These are phyloP conservation scores for Castanea crenata DNA, from an alignment of 306 rosid species.

Conservation along the genomic window DNA sequence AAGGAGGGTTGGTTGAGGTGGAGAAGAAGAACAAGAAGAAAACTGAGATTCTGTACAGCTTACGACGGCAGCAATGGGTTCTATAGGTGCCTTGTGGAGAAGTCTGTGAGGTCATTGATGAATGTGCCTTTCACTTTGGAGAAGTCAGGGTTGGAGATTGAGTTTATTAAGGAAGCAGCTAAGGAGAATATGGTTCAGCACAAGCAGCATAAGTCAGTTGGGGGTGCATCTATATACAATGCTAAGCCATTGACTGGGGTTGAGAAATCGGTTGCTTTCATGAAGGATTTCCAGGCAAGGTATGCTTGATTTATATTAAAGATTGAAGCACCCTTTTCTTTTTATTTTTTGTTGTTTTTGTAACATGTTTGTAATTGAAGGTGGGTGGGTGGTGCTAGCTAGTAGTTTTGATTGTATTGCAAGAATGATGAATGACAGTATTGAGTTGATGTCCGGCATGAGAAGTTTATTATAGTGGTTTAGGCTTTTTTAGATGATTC, in stretches of 20 bases:
- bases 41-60: constrained; percentile 69
- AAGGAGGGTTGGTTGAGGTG: constrained; percentile 83
- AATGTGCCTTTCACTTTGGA: constrained; percentile 89
- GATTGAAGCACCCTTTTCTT: constrained; percentile 6
- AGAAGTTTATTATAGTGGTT: background rate
- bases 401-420: too few relatives aligned
- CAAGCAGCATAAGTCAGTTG: constrained; percentile 92
- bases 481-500: background rate
- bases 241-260: constrained; percentile 98
- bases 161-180: constrained; percentile 90
- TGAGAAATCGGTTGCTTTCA: constrained; percentile 86
- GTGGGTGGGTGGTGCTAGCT: too few relatives aligned
- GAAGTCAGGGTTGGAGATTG: constrained; percentile 78
- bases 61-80: constrained; percentile 81
- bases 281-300: constrained; percentile 85
- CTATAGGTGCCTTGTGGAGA: constrained; percentile 78
- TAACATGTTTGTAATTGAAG: too few relatives aligned
- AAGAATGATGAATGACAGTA: background rate
- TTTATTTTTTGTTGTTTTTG: background rate
- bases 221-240: constrained; percentile 96
- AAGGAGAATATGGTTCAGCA: constrained; percentile 91
- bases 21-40: constrained; percentile 90
- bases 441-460: background rate
- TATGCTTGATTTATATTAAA: constrained; percentile 43
- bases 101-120: constrained; percentile 85